Evolutionary conservation across 202 grass and related monocot species (phyloP), one percentile per base, ranked within the genome.

Genomic region (Dendrocalamus latiflorus): DNA sequence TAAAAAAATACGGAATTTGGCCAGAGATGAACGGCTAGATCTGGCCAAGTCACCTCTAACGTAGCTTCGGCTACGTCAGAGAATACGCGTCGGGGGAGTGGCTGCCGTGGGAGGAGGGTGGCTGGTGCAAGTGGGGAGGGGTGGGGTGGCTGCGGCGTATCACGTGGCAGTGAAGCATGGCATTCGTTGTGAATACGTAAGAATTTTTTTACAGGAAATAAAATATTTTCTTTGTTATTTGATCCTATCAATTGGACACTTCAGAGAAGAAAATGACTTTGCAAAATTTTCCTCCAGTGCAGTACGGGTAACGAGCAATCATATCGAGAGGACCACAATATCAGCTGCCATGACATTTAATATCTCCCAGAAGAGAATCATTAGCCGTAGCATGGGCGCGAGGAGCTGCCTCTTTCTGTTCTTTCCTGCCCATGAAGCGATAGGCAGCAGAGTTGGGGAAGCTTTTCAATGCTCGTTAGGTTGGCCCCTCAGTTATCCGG

Each of bases 391-490:
- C 71, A 56, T 37, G 77, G 72, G 56, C 6, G 65, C 48, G 65
- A 68, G 21, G 81, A 84, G 36, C 77, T 81, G 81, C 71, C 53
- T 64, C n/a, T 42, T 42, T 81, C 72, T 72, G 83, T 81, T 85
- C 57, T 77, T 64, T 41, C 47, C 83, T 77, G 87, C n/a, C 45
- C 49, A 47, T 49, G 83, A 65, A 85, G 47, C 77, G 71, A 71
- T 17, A 62, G 75, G 61, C 60, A 60, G 83, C 72, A 86, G 79
- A 39, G 78, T 77, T 56, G 78, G 58, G 79, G 49, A 86, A 83
- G 83, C 83, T 82, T 90, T 90, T 78, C 83, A 67, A 67, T 78
- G 83, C 59, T 78, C 36, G 57, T 50, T 57, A 38, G n/a, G 8
- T 9, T 77, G 87, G 76, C 6, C 64, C 43, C 49, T 42, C 65